Evolutionary conservation across 1,139 yeast species (phyloP).

Genomic region (Groenewaldozyma sp.): DNA sequence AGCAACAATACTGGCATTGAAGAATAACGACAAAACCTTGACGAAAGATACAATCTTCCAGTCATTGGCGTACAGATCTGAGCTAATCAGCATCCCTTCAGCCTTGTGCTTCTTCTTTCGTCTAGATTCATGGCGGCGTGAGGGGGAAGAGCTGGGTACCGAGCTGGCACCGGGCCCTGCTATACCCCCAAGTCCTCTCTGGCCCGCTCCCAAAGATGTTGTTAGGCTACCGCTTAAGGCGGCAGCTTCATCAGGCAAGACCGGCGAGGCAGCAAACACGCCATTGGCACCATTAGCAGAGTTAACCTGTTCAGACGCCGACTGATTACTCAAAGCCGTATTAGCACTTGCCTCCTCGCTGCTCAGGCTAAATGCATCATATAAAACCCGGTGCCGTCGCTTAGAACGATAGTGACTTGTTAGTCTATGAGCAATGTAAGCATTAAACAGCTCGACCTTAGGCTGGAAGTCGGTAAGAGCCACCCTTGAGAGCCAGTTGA

Average conservation of each 20-base stretch:
- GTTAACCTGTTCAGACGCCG: neutral
- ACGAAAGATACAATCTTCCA: constrained; percentile 75
- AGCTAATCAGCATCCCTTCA: constrained; percentile 25
- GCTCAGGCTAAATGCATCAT: neutral
- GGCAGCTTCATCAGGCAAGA: neutral
- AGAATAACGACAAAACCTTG: constrained; percentile 45
- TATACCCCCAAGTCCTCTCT: neutral
- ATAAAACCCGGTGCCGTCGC: constrained; percentile 1
- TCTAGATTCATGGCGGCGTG: neutral
- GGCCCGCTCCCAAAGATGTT: neutral
- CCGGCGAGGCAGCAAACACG: constrained; percentile 1
- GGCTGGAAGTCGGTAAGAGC: constrained; percentile 22
- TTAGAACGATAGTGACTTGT: constrained; percentile 15
- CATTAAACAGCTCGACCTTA: constrained; percentile 31
- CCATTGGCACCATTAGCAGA: constrained; percentile 3
- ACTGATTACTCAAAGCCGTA: neutral
- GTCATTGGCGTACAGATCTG: constrained; percentile 62
- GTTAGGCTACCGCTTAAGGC: neutral
- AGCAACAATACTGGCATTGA: constrained; percentile 42
- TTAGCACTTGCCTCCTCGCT: neutral
- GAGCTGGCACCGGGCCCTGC: no score
- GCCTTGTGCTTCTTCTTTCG: constrained; percentile 4
- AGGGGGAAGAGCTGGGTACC: neutral
- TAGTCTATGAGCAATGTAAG: constrained; percentile 31
- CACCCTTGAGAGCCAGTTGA: constrained; percentile 48